Percentiles rank a stretch among this genome's conserved stretches.
These are phyloP conservation scores for Ophiosphaerella herpotricha DNA, from an alignment of 2,329 filamentous ascomycete genomes.

Conservation along the genomic window DNA sequence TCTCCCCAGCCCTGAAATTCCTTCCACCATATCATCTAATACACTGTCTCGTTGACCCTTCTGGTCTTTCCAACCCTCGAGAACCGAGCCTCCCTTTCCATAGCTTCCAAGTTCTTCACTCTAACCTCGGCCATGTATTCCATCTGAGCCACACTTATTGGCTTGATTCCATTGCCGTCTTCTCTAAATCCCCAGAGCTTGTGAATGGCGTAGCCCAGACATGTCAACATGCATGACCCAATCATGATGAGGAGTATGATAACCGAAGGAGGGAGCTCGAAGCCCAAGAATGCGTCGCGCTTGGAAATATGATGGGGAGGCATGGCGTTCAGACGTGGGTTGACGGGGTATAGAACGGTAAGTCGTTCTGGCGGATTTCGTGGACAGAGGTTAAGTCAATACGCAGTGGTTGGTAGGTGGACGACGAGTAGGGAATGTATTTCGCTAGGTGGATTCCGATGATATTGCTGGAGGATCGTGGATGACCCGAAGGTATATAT, in stretches of 20 bases:
- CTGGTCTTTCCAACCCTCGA: too few species aligned
- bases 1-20: too few species aligned
- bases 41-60: too few species aligned
- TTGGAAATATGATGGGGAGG: conserved; percentile 8
- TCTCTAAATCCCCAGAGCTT: conserved; percentile 16
- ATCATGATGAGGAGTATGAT: conserved; percentile 29
- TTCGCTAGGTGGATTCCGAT: too few species aligned
- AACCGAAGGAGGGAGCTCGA: conserved; percentile 14
- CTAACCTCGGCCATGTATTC: conserved; percentile 30
- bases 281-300: conserved; percentile 17
- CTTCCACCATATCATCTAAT: too few species aligned
- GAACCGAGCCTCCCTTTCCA: conserved; percentile 8
- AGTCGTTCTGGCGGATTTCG: background rate
- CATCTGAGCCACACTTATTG: conserved; percentile 14
- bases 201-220: conserved; percentile 25
- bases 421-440: too few species aligned
- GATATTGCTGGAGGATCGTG: too few species aligned
- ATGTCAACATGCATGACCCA: conserved; percentile 16
- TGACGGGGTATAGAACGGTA: background rate
- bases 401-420: too few species aligned
- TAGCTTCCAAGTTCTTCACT: conserved; percentile 13
- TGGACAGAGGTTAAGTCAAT: background rate
- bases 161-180: conserved; percentile 14
- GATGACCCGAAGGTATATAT: too few species aligned
- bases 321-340: background rate